These are phyloP conservation scores for Phialophora verrucosa DNA, from an alignment of 2,329 filamentous ascomycete genomes.

Conservation along the genomic window DNA sequence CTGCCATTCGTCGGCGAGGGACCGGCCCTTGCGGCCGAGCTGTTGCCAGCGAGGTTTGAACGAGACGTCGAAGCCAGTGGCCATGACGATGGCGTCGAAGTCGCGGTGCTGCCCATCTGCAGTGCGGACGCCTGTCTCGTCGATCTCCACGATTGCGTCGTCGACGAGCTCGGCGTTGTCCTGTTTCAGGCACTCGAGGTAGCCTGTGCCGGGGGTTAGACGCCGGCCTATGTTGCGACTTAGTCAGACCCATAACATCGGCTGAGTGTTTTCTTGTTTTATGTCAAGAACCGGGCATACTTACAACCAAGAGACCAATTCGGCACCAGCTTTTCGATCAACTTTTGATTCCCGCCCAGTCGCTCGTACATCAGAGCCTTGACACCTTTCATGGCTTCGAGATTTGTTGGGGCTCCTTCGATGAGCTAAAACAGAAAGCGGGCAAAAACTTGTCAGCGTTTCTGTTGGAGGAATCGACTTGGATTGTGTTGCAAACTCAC, in stretches of 20 bases:
- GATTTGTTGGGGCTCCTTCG: slow-evolving; percentile 20
- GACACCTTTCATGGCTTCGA: slow-evolving; percentile 11
- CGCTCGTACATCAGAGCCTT: slow-evolving; percentile 31
- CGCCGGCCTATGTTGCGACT: slow-evolving; percentile 47
- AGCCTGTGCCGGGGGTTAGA: slow-evolving; percentile 52
- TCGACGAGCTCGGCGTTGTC: slow-evolving; percentile 33
- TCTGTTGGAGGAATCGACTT: no score
- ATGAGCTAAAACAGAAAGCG: slow-evolving; percentile 5
- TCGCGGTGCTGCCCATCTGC: slow-evolving; percentile 42
- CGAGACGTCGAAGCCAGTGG: slow-evolving; percentile 47
- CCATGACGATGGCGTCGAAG: slow-evolving; percentile 45
- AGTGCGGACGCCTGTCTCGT: slow-evolving; percentile 30
- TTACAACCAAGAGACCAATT: slow-evolving; percentile 34
- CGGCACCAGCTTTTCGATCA: slow-evolving; percentile 47
- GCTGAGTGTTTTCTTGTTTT: no score
- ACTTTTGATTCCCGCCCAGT: slow-evolving; percentile 41
- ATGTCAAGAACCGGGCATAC: no score
- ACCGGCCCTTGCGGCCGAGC: slow-evolving; percentile 40
- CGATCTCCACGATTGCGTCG: slow-evolving; percentile 14
- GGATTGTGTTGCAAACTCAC: slow-evolving; percentile 1
- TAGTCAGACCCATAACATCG: not conserved
- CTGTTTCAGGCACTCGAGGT: slow-evolving; percentile 38
- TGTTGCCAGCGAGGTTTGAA: slow-evolving; percentile 45
- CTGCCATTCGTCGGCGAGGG: slow-evolving; percentile 40
- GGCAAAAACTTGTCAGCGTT: no score